A percentile compares a stretch with the other conserved stretches of the same genome.
These are phyloP conservation scores for Blastobotrys mokoenaii DNA, from an alignment of 805 yeast genomes.

Conservation along the genomic window DNA sequence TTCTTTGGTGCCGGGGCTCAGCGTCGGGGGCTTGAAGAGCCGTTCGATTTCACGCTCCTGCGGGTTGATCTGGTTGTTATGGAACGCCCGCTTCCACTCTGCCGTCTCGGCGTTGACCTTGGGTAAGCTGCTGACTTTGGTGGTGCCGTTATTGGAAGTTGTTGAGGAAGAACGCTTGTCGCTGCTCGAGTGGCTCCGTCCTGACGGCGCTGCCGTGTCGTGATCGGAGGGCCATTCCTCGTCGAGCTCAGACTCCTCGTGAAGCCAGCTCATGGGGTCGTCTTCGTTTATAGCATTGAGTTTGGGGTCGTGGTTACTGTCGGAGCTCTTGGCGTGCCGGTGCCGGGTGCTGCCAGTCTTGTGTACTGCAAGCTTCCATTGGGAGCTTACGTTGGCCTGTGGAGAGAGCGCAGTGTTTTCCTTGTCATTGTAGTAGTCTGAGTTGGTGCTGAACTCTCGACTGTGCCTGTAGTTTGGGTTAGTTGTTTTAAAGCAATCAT, in stretches of 20 bases:
- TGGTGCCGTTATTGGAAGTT: background rate
- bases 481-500: too few species aligned
- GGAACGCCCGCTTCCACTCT: constrained; percentile 6
- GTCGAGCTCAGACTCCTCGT: constrained; percentile 1
- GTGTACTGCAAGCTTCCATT: background rate
- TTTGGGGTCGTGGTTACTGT: background rate
- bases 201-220: background rate
- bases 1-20: background rate
- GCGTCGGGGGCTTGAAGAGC: constrained; percentile 3
- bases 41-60: background rate
- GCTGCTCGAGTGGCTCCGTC: background rate
- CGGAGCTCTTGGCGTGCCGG: background rate
- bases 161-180: background rate
- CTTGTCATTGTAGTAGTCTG: too few species aligned
- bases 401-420: background rate
- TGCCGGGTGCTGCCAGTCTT: background rate
- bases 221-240: constrained; percentile 4
- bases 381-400: background rate
- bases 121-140: background rate
- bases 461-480: too few species aligned
- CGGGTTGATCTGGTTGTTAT: background rate
- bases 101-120: constrained; percentile 1
- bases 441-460: too few species aligned
- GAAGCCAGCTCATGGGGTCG: constrained; percentile 5
- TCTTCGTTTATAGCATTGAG: background rate